A percentile compares a stretch with the other conserved stretches of the same genome.
phyloP scores from a whole-genome alignment of 2,329 filamentous ascomycete species.

The Sarocladiaceae sp. region DNA sequence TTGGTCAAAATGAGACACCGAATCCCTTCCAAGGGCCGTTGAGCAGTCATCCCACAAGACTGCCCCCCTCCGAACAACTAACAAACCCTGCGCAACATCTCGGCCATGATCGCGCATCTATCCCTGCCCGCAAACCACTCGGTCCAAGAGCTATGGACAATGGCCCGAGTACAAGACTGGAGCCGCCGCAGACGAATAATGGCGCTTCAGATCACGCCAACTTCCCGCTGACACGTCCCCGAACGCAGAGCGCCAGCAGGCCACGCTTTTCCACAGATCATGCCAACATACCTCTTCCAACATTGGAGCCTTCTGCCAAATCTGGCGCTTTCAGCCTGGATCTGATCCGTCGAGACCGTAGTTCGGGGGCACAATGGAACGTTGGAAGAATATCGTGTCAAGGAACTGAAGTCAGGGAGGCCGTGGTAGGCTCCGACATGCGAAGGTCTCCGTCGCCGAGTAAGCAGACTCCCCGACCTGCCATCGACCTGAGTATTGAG shows the following conservation, averaged over 20 bases:
- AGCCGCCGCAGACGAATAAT: neutral
- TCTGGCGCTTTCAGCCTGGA: constrained; percentile 50
- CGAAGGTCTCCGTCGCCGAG: constrained; percentile 7
- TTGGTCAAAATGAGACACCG: neutral
- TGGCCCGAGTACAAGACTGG: neutral
- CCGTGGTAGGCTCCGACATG: constrained; percentile 9
- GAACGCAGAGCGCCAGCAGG: neutral
- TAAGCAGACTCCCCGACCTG: constrained; percentile 25
- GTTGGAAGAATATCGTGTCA: constrained; percentile 61
- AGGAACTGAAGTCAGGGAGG: constrained; percentile 17
- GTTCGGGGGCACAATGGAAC: constrained; percentile 69
- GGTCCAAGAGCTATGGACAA: constrained; percentile 1
- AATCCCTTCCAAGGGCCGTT: neutral
- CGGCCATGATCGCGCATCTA: neutral
- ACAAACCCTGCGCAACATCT: neutral
- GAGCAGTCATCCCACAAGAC: neutral
- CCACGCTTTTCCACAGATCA: neutral
- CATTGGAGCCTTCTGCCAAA: neutral
- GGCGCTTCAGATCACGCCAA: no score
- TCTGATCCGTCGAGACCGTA: constrained; percentile 70
- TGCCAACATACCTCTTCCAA: no score
- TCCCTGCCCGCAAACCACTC: constrained; percentile 9
- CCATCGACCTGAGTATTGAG: constrained; percentile 49
- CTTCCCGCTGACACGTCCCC: no score
- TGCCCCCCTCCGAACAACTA: neutral